Conservation (phyloP, 2,329 filamentous ascomycete genomes). For the Pleurostoma richardsiae region DNA sequence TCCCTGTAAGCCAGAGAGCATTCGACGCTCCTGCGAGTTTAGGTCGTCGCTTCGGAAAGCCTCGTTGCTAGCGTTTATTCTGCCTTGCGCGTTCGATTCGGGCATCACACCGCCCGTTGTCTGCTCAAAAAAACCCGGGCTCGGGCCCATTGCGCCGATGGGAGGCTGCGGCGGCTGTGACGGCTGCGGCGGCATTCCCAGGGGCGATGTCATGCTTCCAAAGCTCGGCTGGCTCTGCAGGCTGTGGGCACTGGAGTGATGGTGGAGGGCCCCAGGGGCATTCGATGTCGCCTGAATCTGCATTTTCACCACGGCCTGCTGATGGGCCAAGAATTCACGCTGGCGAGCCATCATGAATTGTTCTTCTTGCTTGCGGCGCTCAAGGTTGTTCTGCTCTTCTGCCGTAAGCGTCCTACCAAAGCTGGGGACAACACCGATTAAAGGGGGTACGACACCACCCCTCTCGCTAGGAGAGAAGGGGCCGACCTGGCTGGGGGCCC, state of each 20-base stretch:
- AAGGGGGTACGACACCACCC: slow-evolving; percentile 73
- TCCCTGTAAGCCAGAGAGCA: slow-evolving; percentile 38
- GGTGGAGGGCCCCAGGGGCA: slow-evolving; percentile 60
- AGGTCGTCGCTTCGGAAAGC: slow-evolving; percentile 63
- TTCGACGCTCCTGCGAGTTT: slow-evolving; percentile 45
- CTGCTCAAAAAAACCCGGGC: slow-evolving; percentile 66
- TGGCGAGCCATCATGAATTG: slow-evolving; percentile 96
- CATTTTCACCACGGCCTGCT: slow-evolving; percentile 73
- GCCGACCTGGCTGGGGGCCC: slow-evolving; percentile 54
- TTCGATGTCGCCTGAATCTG: slow-evolving; percentile 48
- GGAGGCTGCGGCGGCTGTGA: slow-evolving; percentile 36
- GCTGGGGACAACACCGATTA: slow-evolving; percentile 89
- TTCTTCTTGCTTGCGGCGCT: slow-evolving; percentile 95
- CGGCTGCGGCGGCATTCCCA: slow-evolving; percentile 51
- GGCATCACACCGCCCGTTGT: slow-evolving; percentile 10
- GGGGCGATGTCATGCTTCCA: slow-evolving; percentile 87
- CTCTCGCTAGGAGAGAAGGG: slow-evolving; percentile 43
- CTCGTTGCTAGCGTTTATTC: slow-evolving; percentile 39
- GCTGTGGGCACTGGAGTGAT: slow-evolving; percentile 92
- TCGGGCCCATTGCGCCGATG: slow-evolving; percentile 53
- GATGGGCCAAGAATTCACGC: slow-evolving; percentile 85
- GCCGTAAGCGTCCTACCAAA: slow-evolving; percentile 96
- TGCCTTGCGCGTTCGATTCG: slow-evolving; percentile 15
- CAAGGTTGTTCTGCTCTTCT: slow-evolving; percentile 95
- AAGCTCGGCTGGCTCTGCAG: slow-evolving; percentile 96